These are phyloP conservation scores for Trichosporon asahii DNA, from an alignment of 1,284 basidiomycete species.

Conservation along the genomic window DNA sequence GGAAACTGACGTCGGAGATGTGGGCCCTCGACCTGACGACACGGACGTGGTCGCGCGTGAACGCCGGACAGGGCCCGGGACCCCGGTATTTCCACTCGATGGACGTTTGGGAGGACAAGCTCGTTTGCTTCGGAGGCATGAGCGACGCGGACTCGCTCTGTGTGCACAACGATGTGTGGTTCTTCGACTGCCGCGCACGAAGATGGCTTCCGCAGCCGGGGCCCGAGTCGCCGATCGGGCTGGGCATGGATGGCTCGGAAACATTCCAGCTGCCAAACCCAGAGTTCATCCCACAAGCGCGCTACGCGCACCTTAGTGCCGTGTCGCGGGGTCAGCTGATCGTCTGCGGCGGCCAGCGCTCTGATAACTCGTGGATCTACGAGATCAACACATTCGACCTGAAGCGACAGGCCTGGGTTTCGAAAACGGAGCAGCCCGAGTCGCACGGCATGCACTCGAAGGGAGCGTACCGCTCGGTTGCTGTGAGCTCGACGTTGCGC, in stretches of 20 bases:
- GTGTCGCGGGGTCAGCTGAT: constrained; percentile 78
- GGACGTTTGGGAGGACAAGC: constrained; percentile 80
- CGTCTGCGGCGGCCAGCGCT: constrained; percentile 88
- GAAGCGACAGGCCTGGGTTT: constrained; percentile 65
- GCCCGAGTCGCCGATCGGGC: constrained; percentile 30
- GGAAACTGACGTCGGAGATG: constrained; percentile 81
- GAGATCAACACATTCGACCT: constrained; percentile 86
- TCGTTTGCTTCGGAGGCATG: constrained; percentile 92
- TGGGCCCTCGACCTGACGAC: constrained; percentile 78
- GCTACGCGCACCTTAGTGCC: constrained; percentile 86
- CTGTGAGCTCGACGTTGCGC: constrained; percentile 65
- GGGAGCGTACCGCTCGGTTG: constrained; percentile 87
- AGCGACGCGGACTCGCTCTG: constrained; percentile 59
- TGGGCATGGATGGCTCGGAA: constrained; percentile 10
- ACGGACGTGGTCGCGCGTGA: constrained; percentile 70
- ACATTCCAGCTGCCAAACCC: constrained; percentile 23
- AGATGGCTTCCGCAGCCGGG: constrained; percentile 61
- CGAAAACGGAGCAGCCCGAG: constrained; percentile 62
- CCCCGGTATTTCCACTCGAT: constrained; percentile 88
- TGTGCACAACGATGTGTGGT: constrained; percentile 78
- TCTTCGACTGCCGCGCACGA: constrained; percentile 69
- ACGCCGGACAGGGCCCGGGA: constrained; percentile 57
- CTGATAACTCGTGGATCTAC: constrained; percentile 66
- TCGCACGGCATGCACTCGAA: constrained; percentile 70
- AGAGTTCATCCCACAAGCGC: constrained; percentile 64